Percentiles rank a stretch among this genome's conserved stretches.
Evolutionary conservation across 495 filamentous ascomycete species (phyloP).

Genomic region (Aspergillus avenaceus): DNA sequence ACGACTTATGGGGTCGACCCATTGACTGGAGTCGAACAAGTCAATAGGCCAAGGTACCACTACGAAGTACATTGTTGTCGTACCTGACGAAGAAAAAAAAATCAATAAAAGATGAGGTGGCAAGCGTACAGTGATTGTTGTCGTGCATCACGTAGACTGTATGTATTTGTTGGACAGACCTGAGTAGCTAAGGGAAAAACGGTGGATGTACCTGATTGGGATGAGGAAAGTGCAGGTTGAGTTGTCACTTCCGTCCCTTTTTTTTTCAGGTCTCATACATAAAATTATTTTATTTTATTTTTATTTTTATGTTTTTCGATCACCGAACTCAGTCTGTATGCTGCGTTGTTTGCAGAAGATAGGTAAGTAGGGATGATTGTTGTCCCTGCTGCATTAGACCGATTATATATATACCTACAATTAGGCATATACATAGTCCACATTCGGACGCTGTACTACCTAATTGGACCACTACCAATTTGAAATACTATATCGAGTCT

Average conservation of each 20-base stretch:
- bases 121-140: conserved; percentile 1
- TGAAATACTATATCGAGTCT: too few relatives aligned
- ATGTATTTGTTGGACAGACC: neutral
- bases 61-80: too few relatives aligned
- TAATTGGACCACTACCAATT: too few relatives aligned
- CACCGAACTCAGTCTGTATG: neutral
- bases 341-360: neutral
- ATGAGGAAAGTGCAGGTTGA: neutral
- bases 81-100: neutral
- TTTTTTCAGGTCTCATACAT: too few relatives aligned
- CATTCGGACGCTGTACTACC: too few relatives aligned
- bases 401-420: neutral
- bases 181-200: too few relatives aligned
- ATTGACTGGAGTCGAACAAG: too few relatives aligned
- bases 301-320: neutral
- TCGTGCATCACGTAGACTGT: neutral
- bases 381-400: neutral
- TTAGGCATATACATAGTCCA: neutral
- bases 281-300: neutral
- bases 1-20: neutral
- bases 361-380: neutral
- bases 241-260: too few relatives aligned
- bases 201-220: neutral
- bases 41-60: too few relatives aligned
- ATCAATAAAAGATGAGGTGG: neutral